These are phyloP conservation scores for Aspergillus sparsus DNA, from an alignment of 495 filamentous ascomycete genomes.

Conservation along the genomic window DNA sequence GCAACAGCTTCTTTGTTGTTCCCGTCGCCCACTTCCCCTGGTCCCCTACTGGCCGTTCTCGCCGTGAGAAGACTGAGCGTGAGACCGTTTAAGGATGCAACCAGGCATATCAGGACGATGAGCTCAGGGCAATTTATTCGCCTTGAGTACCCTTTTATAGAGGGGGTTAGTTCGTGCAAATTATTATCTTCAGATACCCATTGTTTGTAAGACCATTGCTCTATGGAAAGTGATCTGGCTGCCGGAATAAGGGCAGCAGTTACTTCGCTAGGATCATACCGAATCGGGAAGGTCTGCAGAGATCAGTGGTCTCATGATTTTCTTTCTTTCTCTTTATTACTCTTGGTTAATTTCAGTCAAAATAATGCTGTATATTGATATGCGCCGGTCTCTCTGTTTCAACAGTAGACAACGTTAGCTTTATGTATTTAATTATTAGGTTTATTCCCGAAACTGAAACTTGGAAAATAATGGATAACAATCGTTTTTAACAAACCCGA, in stretches of 20 bases:
- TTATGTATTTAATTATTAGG: background rate
- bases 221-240: slow-evolving; percentile 5
- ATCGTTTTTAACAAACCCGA: too few relatives aligned
- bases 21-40: slow-evolving; percentile 97
- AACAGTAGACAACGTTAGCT: slow-evolving; percentile 3
- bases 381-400: background rate
- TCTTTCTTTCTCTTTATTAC: slow-evolving; percentile 4
- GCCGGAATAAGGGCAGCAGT: background rate
- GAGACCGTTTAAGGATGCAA: slow-evolving; percentile 34
- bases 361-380: slow-evolving; percentile 7
- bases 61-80: slow-evolving; percentile 44
- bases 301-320: slow-evolving; percentile 9
- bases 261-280: slow-evolving; percentile 7
- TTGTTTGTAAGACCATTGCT: slow-evolving; percentile 29
- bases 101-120: background rate
- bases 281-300: slow-evolving; percentile 3
- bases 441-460: background rate
- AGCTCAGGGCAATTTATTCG: background rate
- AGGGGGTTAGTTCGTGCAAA: slow-evolving; percentile 11
- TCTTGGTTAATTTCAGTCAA: slow-evolving; percentile 8
- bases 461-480: background rate
- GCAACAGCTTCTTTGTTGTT: slow-evolving; percentile 93
- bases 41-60: slow-evolving; percentile 79
- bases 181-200: slow-evolving; percentile 41
- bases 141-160: background rate